These are phyloP conservation scores for Geoglossum glabrum DNA, from an alignment of 495 filamentous ascomycete genomes.

Conservation along the genomic window DNA sequence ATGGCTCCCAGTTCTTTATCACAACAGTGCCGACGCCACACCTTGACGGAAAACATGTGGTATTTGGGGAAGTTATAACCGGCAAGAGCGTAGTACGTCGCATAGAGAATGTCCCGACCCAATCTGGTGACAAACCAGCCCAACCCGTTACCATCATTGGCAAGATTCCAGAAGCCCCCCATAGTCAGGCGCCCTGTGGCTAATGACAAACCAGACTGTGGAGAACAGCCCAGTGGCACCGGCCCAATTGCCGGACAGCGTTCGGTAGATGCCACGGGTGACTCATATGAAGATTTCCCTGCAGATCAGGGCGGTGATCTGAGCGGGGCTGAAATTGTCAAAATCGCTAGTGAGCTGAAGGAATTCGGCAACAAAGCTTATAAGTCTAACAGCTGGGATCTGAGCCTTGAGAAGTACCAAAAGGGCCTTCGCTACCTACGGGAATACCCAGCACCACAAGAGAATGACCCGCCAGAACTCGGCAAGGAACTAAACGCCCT, in stretches of 20 bases:
- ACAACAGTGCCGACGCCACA: conserved; percentile 88
- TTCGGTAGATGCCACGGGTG: conserved; percentile 58
- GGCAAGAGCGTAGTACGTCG: conserved; percentile 82
- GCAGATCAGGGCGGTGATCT: conserved; percentile 52
- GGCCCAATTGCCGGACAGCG: conserved; percentile 40
- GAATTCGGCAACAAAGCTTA: conserved; percentile 83
- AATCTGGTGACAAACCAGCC: conserved; percentile 56
- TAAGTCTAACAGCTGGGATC: conserved; percentile 47
- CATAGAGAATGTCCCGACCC: conserved; percentile 71
- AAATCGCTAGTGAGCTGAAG: conserved; percentile 76
- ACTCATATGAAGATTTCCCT: conserved; percentile 90
- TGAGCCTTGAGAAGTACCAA: conserved; percentile 85
- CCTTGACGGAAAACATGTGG: conserved; percentile 91
- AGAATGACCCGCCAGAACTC: conserved; percentile 46
- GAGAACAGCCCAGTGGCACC: conserved; percentile 55
- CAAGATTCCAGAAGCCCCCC: conserved; percentile 9
- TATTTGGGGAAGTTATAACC: conserved; percentile 86
- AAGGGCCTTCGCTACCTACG: conserved; percentile 91
- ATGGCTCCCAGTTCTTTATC: conserved; percentile 95
- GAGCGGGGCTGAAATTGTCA: conserved; percentile 42
- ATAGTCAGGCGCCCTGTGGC: background rate
- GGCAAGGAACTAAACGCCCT: conserved; percentile 46
- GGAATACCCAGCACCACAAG: conserved; percentile 54
- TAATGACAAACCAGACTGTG: conserved; percentile 40
- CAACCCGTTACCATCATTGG: conserved; percentile 48